Conservation (phyloP, 371 early-diverging fungal genomes). For the Dinochytrium kinnereticum region DNA sequence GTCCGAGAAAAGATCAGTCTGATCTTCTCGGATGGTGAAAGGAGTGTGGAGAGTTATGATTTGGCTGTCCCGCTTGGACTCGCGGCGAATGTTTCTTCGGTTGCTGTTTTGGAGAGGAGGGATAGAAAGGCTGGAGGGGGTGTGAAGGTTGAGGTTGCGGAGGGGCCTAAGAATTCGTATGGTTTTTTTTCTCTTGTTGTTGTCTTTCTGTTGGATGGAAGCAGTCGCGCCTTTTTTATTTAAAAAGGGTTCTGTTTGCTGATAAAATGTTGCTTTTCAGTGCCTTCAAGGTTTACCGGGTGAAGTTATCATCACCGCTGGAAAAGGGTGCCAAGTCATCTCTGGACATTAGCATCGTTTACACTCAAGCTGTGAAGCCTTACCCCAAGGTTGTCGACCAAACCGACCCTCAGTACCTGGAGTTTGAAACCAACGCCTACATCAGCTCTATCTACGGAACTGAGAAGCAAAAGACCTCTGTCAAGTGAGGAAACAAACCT, state of each 20-base stretch:
- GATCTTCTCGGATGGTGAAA: slow-evolving; percentile 44
- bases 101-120: slow-evolving; percentile 5
- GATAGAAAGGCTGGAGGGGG: slow-evolving; percentile 12
- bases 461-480: slow-evolving; percentile 77
- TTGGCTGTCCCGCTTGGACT: slow-evolving; percentile 9
- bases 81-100: slow-evolving; percentile 15
- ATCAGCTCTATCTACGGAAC: slow-evolving; percentile 70
- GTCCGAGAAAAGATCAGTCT: slow-evolving; percentile 68
- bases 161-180: background rate
- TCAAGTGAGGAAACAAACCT: slow-evolving; percentile 54
- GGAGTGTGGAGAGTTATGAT: slow-evolving; percentile 15
- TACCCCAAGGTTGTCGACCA: slow-evolving; percentile 75
- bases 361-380: slow-evolving; percentile 64
- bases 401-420: slow-evolving; percentile 68
- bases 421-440: slow-evolving; percentile 67
- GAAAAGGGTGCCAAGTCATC: slow-evolving; percentile 68
- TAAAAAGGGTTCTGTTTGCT: too few relatives aligned
- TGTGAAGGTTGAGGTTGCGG: background rate
- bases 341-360: slow-evolving; percentile 69
- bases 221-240: too few relatives aligned
- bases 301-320: slow-evolving; percentile 63
- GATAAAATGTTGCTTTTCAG: too few relatives aligned
- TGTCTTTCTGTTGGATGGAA: too few relatives aligned
- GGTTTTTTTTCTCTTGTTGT: too few relatives aligned
- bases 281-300: slow-evolving; percentile 64